Evolutionary conservation across 495 filamentous ascomycete species (phyloP).

Genomic region (Podospora conica): DNA sequence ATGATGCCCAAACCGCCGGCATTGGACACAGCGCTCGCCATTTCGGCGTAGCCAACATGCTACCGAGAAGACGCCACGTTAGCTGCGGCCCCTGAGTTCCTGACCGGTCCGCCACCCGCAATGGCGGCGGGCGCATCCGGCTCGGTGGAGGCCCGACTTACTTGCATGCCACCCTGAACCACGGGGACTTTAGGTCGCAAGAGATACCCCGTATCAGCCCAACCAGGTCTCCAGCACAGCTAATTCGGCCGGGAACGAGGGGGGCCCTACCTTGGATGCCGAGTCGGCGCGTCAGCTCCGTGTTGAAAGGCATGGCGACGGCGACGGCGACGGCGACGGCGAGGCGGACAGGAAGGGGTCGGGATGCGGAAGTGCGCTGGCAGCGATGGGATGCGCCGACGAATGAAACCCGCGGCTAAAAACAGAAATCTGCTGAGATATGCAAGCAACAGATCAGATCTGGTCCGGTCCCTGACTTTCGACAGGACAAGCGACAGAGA

Average conservation of each 20-base stretch:
- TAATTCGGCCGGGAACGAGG: constrained; percentile 1
- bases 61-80: constrained; percentile 19
- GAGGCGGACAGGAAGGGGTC: background rate
- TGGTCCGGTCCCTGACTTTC: background rate
- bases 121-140: background rate
- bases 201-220: constrained; percentile 22
- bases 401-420: constrained; percentile 2
- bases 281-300: constrained; percentile 78
- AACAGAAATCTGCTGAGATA: constrained; percentile 2
- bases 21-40: constrained; percentile 90
- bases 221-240: background rate
- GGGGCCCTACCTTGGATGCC: constrained; percentile 68
- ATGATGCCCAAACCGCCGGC: constrained; percentile 90
- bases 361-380: constrained; percentile 8
- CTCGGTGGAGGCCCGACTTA: constrained; percentile 16
- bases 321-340: background rate
- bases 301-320: constrained; percentile 79
- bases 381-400: background rate
- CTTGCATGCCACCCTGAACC: constrained; percentile 87
- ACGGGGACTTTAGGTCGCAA: constrained; percentile 63
- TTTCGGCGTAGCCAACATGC: constrained; percentile 72
- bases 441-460: constrained; percentile 1
- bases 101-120: constrained; percentile 1
- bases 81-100: constrained; percentile 4
- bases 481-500: background rate